Evolutionary conservation across 352 stramenopile species (phyloP), one percentile per base, ranked within the genome.

Genomic region (Discostella stelligera): DNA sequence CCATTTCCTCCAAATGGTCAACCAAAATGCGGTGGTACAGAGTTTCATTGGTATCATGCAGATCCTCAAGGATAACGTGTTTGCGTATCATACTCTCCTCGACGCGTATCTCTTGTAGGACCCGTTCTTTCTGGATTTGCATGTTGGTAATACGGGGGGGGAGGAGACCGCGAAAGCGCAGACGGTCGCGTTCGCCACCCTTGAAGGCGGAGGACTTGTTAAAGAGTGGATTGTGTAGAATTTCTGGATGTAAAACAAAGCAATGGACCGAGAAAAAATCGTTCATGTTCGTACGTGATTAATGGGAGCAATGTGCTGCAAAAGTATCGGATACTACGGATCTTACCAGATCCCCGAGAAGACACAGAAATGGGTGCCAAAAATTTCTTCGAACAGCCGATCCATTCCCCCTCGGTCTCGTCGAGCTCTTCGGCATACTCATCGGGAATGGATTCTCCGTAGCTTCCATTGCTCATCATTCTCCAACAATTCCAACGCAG

Each of bases 11-110:
- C 63, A 93, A 91, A 64, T 92, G 80, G 78, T 94, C 86, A 0
- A 94, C 62, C 59, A 98, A 82, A 56, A 98, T 86, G 44, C 95
- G 91, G 80, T 98, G 96, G 83, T 98, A 98, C 27, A 98, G 85
- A 54, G 95, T 98, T 87, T 98, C 95, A 86, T 98, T 98, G 39
- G 94, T 91, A 88, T 98, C 96, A 80, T 98, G 95, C 60, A 98
- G 81, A 74, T 98, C 95, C 93, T 94, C 93, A 82, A 98, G 85
- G 82, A 96, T 97, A 25, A 96, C 86, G 88, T 98, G 96, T 89
- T 98, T 98, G 48, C 94, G 89, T 49, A 98, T 94, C 60, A 92
- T 91, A 21, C 88, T 95, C 23, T 85, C 84, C 78, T 96, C 95
- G 54, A 83, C 89, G 64, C 95, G 89, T 32, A 98, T 82, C 71